Percentiles rank a stretch among this genome's conserved stretches.
These are phyloP conservation scores for Raffaelea deltoideospora DNA, from an alignment of 2,329 filamentous ascomycete genomes.

Conservation along the genomic window DNA sequence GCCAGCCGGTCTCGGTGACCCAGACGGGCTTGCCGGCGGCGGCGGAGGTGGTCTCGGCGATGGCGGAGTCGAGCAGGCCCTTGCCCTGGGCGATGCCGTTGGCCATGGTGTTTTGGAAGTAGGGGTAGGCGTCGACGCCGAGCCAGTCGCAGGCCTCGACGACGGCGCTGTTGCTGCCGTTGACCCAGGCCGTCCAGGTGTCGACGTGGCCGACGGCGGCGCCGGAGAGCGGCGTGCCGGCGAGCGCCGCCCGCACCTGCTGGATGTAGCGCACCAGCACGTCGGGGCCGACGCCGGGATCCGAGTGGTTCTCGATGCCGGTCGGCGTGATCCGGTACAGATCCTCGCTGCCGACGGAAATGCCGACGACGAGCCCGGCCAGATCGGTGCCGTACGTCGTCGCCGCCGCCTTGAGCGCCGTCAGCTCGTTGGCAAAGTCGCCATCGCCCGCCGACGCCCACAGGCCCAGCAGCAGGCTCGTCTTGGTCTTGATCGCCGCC, in stretches of 20 bases:
- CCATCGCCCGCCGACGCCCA: slow-evolving; percentile 60
- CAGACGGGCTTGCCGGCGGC: slow-evolving; percentile 58
- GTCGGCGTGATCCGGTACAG: slow-evolving; percentile 65
- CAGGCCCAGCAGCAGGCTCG: slow-evolving; percentile 63
- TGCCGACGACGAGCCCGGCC: slow-evolving; percentile 55
- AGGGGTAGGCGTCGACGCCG: slow-evolving; percentile 74
- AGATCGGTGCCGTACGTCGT: slow-evolving; percentile 51
- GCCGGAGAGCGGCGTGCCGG: slow-evolving; percentile 41
- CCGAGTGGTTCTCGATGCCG: slow-evolving; percentile 46
- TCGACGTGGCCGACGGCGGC: slow-evolving; percentile 68
- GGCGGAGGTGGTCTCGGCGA: slow-evolving; percentile 41
- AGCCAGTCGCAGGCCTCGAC: slow-evolving; percentile 61
- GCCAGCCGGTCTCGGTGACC: slow-evolving; percentile 85
- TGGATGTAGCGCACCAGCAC: slow-evolving; percentile 55
- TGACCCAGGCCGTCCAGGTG: slow-evolving; percentile 71
- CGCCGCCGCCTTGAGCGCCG: slow-evolving; percentile 56
- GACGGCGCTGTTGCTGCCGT: slow-evolving; percentile 55
- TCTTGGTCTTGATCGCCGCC: slow-evolving; percentile 69
- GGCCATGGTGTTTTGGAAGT: slow-evolving; percentile 56
- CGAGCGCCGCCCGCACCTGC: slow-evolving; percentile 47
- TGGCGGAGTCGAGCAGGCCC: slow-evolving; percentile 52
- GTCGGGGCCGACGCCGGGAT: slow-evolving; percentile 43
- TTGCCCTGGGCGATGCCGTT: slow-evolving; percentile 53
- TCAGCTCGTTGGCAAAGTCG: slow-evolving; percentile 56
- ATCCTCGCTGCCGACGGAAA: slow-evolving; percentile 78